Evolutionary conservation across 2,329 filamentous ascomycete genomes (phyloP).

Genomic region (Fusarium tuaranense): DNA sequence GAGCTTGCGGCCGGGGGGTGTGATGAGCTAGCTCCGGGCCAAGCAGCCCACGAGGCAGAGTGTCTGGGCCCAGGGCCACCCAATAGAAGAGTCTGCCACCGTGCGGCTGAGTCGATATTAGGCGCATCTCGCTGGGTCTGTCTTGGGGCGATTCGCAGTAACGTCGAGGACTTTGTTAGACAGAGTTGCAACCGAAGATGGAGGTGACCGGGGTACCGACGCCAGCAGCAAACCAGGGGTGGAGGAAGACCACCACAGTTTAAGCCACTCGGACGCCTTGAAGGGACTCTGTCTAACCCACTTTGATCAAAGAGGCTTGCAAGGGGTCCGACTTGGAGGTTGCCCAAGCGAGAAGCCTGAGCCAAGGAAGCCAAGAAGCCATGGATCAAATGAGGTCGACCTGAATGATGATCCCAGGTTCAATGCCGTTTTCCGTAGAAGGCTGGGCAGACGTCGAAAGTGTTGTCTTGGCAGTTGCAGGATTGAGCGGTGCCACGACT

Average conservation of each 20-base stretch:
- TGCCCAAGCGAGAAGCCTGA: constrained; percentile 14
- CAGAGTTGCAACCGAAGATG: constrained; percentile 11
- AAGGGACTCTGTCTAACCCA: constrained; percentile 8
- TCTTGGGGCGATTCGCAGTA: constrained; percentile 10
- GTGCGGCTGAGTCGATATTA: constrained; percentile 42
- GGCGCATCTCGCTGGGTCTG: constrained; percentile 15
- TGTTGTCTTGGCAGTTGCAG: background rate
- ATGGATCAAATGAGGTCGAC: constrained; percentile 7
- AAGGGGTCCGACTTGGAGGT: constrained; percentile 17
- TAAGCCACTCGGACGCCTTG: constrained; percentile 2
- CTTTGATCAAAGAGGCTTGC: constrained; percentile 5
- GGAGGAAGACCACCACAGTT: constrained; percentile 20
- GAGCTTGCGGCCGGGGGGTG: constrained; percentile 31
- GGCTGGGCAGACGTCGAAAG: constrained; percentile 30
- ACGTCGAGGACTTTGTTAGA: constrained; percentile 20
- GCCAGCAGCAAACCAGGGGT: constrained; percentile 15
- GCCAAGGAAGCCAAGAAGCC: constrained; percentile 20
- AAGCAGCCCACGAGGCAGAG: constrained; percentile 40
- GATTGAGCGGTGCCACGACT: background rate
- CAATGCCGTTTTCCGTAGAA: constrained; percentile 31
- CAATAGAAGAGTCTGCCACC: constrained; percentile 28
- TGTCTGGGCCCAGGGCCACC: constrained; percentile 2
- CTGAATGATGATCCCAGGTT: constrained; percentile 10
- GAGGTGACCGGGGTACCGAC: constrained; percentile 15
- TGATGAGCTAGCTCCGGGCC: constrained; percentile 15